A percentile compares a stretch with the other conserved stretches of the same genome.
Evolutionary conservation across 1,284 basidiomycete genomes (phyloP).

Genomic region (Ceratobasidium papillatum): DNA sequence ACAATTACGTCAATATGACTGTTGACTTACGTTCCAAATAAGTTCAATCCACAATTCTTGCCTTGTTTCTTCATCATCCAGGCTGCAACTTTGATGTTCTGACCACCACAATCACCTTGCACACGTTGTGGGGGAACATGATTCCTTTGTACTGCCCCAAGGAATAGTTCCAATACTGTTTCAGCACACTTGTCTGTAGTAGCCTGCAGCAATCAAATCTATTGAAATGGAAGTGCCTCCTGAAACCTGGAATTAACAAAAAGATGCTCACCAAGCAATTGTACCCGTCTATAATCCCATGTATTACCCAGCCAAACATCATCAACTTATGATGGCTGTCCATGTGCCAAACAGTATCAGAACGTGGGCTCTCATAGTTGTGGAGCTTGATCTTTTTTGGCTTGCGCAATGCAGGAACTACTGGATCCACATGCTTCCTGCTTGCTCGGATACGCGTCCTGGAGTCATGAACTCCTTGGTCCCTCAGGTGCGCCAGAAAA

Average conservation of each 20-base stretch:
- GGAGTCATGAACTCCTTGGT: slow-evolving; percentile 44
- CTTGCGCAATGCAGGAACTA: not conserved
- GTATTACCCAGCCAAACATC: slow-evolving; percentile 60
- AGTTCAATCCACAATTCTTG: slow-evolving; percentile 1
- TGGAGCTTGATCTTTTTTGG: slow-evolving; percentile 46
- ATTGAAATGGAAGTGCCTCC: not conserved
- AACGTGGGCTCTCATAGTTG: slow-evolving; percentile 51
- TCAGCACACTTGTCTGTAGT: not conserved
- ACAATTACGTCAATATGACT: not conserved
- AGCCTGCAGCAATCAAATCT: not conserved
- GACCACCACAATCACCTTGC: slow-evolving; percentile 16
- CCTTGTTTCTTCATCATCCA: slow-evolving; percentile 16
- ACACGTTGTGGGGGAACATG: not conserved
- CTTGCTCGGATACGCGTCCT: slow-evolving; percentile 31
- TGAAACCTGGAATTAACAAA: not conserved
- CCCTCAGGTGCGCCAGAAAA: slow-evolving; percentile 45
- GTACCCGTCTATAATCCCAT: slow-evolving; percentile 59
- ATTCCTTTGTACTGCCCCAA: not conserved
- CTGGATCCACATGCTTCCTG: not conserved
- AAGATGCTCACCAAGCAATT: slow-evolving; percentile 51
- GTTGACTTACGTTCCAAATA: slow-evolving; percentile 12
- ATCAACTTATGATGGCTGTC: slow-evolving; percentile 64
- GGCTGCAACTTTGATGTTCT: slow-evolving; percentile 29
- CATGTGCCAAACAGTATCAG: slow-evolving; percentile 60
- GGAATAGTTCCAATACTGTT: not conserved